Evolutionary conservation across 768 basidiomycete species (phyloP), one percentile per base, ranked within the genome.

Genomic region (Gloeopeniophorella convolvens): DNA sequence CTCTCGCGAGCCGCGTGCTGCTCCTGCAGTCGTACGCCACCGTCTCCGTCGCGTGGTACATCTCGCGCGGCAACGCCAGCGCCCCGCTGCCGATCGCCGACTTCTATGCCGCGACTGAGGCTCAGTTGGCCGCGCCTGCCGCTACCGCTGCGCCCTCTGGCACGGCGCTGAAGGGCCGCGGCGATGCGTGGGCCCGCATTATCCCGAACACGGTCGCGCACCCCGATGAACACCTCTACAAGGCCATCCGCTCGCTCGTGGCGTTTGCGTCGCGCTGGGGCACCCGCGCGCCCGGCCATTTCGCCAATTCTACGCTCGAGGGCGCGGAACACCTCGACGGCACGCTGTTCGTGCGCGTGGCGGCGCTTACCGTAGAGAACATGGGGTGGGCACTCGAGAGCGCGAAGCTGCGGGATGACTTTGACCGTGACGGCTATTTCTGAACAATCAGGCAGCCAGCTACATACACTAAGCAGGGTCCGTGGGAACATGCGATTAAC

Each of bases 251-350:
- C 16, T 70, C 79, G 7, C 62, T 81, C 32, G 67, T 69, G 13
- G 75, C 77, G 60, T 76, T 70, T 45, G 70, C 65, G 5, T 48
- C 58, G 11, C 24, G 74, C 42, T 82, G 76, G 42, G 79, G 78
- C 9, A 54, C 59, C 26, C 67, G 74, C 32, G 49, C 55, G 9
- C 41, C 62, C 0, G 70, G 69, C 4, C 45, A 57, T 34, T 75
- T 70, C 36, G 60, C 64, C 10, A 46, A 41, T 13, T 46, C 42
- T 10, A 64, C 20, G 59, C 63, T 82, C 35, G 67, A 70, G 12
- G 82, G 75, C n/a, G 72, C 71, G 5, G 76, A 77, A 44, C 60
- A 67, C 26, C 57, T 78, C 10, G 84, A 86, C 60, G 84, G 84
- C 8, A 76, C 75, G 15, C 57, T 88, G 41, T 88, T 88, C 60